Evolutionary conservation across 495 filamentous ascomycete genomes (phyloP).

Genomic region (Tuber umbilicatum): DNA sequence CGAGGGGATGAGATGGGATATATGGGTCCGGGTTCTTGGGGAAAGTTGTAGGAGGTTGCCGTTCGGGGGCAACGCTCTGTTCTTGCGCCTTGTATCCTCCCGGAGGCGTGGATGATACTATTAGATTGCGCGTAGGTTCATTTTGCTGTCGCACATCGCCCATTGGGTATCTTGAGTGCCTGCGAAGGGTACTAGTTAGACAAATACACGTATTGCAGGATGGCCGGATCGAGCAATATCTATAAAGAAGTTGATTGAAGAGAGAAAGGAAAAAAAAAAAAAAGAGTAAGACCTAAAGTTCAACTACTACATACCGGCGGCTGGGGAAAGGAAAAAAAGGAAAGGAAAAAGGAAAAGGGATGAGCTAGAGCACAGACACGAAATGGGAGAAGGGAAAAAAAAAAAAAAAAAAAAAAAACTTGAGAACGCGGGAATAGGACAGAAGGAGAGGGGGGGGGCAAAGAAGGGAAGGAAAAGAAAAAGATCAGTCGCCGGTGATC

Average conservation of each 20-base stretch:
- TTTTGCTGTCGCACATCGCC: slow-evolving; percentile 29
- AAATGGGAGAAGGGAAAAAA: slow-evolving; percentile 5
- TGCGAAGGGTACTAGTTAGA: slow-evolving; percentile 14
- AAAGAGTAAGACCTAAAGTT: neutral
- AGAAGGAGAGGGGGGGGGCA: neutral
- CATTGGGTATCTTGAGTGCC: slow-evolving; percentile 29
- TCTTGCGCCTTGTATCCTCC: slow-evolving; percentile 27
- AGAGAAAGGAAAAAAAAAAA: neutral
- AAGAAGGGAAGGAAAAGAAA: neutral
- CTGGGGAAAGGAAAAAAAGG: slow-evolving; percentile 3
- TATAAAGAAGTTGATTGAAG: slow-evolving; percentile 4
- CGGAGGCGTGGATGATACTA: slow-evolving; percentile 32
- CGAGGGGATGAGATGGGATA: slow-evolving; percentile 9
- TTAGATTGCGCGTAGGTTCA: slow-evolving; percentile 31
- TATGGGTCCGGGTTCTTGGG: slow-evolving; percentile 8
- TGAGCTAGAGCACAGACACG: neutral
- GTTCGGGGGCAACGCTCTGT: slow-evolving; percentile 16
- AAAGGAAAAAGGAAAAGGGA: neutral
- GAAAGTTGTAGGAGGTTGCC: slow-evolving; percentile 15
- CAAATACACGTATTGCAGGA: slow-evolving; percentile 4
- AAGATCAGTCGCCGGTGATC: neutral
- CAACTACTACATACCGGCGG: slow-evolving; percentile 7
- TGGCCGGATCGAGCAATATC: neutral
- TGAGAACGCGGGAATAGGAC: slow-evolving; percentile 13
- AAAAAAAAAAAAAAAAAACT: neutral